These are phyloP conservation scores for Skeletonema tropicum DNA, from an alignment of 108 stramenopile genomes.

Conservation along the genomic window DNA sequence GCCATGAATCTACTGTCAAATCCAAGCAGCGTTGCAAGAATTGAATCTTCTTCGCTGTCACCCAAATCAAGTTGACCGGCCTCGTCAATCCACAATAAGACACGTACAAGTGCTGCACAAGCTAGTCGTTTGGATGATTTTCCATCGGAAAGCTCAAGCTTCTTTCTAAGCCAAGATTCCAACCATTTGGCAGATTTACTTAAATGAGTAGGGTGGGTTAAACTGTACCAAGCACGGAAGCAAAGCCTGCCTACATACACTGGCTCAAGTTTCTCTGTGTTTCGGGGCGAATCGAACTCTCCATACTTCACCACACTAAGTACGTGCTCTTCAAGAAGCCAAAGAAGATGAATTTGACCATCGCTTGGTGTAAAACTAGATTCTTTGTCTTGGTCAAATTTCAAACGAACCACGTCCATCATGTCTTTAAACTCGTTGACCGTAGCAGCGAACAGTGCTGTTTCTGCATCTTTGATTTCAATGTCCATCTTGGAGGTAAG, in stretches of 20 bases:
- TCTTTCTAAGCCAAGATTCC: constrained; percentile 41
- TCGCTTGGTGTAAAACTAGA: constrained; percentile 53
- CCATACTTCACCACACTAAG: constrained; percentile 70
- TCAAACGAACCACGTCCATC: not conserved
- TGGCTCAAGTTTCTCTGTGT: constrained; percentile 66
- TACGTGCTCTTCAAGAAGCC: constrained; percentile 70
- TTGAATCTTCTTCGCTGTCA: constrained; percentile 28
- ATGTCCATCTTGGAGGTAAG: constrained; percentile 53
- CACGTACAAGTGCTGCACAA: constrained; percentile 73
- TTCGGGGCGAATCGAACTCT: constrained; percentile 59
- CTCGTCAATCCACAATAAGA: constrained; percentile 67
- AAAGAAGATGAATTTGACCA: constrained; percentile 61
- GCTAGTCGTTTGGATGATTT: constrained; percentile 60
- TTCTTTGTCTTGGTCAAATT: not conserved
- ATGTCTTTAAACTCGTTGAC: constrained; percentile 25
- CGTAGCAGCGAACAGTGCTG: constrained; percentile 47
- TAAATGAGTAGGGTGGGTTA: constrained; percentile 45
- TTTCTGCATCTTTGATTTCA: constrained; percentile 72
- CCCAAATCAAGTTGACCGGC: constrained; percentile 19
- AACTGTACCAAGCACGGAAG: constrained; percentile 71
- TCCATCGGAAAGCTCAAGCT: constrained; percentile 33
- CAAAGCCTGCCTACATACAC: constrained; percentile 69
- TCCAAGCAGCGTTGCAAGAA: constrained; percentile 53
- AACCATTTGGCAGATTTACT: constrained; percentile 54
- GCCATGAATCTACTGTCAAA: constrained; percentile 63